Conservation (phyloP, 768 basidiomycete genomes). For the Lactifluus volemus region DNA sequence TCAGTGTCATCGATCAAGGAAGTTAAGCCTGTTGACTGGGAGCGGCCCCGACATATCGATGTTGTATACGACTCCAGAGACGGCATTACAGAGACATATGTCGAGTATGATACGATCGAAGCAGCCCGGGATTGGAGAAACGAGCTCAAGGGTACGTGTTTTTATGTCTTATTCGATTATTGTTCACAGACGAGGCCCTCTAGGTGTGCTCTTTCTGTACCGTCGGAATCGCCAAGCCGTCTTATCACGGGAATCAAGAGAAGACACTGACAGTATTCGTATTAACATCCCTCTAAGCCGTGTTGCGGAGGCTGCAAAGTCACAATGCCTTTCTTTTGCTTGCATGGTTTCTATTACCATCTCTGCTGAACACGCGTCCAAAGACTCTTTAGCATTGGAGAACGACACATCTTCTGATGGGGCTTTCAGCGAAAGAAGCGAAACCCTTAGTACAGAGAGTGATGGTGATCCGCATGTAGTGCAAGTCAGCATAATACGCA, state of each 20-base stretch:
- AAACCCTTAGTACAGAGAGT: background rate
- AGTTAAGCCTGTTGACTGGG: slow-evolving; percentile 36
- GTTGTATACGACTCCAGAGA: slow-evolving; percentile 29
- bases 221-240: slow-evolving; percentile 35
- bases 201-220: slow-evolving; percentile 39
- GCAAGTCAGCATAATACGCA: slow-evolving; percentile 13
- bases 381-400: background rate
- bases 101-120: slow-evolving; percentile 53
- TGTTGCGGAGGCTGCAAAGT: slow-evolving; percentile 25
- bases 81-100: slow-evolving; percentile 24
- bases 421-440: slow-evolving; percentile 1
- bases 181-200: background rate
- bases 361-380: background rate
- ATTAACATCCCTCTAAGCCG: slow-evolving; percentile 38
- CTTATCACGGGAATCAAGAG: slow-evolving; percentile 24
- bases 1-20: slow-evolving; percentile 43
- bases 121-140: slow-evolving; percentile 41
- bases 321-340: slow-evolving; percentile 16
- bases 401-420: slow-evolving; percentile 6
- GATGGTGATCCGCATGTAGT: slow-evolving; percentile 8
- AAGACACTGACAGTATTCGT: slow-evolving; percentile 33
- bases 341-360: slow-evolving; percentile 20
- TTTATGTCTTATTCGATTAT: background rate
- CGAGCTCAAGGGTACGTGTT: slow-evolving; percentile 36
- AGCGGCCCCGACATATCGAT: slow-evolving; percentile 36